Percentiles rank a stretch among this genome's conserved stretches.
Evolutionary conservation across 495 filamentous ascomycete genomes (phyloP).

Genomic region (Hapsidospora chrysogenum): DNA sequence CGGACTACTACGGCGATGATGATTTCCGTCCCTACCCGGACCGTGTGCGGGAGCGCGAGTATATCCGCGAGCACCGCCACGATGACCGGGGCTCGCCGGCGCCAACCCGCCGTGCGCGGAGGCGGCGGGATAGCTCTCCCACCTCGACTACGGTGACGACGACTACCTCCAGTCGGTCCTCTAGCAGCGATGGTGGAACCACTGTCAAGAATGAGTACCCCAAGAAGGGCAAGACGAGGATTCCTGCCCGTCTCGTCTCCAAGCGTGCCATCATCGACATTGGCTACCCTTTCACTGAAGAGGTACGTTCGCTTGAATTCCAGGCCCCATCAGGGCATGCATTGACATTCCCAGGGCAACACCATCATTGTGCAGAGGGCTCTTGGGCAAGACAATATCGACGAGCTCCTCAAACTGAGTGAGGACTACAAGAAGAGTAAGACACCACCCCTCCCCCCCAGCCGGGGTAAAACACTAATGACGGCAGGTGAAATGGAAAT

Average conservation of each 20-base stretch:
- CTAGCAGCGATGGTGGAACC: conserved; percentile 21
- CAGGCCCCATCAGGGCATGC: conserved; percentile 1
- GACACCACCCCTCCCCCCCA: neutral
- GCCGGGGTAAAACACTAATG: conserved; percentile 6
- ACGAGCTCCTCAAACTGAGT: conserved; percentile 68
- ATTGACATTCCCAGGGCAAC: conserved; percentile 38
- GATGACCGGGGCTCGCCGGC: conserved; percentile 10
- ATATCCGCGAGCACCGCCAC: conserved; percentile 23
- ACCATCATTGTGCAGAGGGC: conserved; percentile 65
- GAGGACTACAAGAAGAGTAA: conserved; percentile 46
- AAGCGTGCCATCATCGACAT: conserved; percentile 64
- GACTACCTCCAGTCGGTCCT: conserved; percentile 27
- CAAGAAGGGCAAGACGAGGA: conserved; percentile 75
- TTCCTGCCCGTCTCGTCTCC: conserved; percentile 61
- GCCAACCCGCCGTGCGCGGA: conserved; percentile 7
- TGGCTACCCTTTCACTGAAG: conserved; percentile 74
- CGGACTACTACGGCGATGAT: conserved; percentile 49
- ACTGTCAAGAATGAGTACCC: conserved; percentile 43
- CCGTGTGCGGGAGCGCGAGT: conserved; percentile 31
- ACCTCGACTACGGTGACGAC: too few species aligned
- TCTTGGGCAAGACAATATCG: conserved; percentile 76
- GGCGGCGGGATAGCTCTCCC: conserved; percentile 17
- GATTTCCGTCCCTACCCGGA: conserved; percentile 44
- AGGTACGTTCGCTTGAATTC: conserved; percentile 33
- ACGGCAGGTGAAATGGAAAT: conserved; percentile 21